Evolutionary conservation across 805 yeast genomes (phyloP), one percentile per base, ranked within the genome.

Genomic region (Clavispora carvajalis): DNA sequence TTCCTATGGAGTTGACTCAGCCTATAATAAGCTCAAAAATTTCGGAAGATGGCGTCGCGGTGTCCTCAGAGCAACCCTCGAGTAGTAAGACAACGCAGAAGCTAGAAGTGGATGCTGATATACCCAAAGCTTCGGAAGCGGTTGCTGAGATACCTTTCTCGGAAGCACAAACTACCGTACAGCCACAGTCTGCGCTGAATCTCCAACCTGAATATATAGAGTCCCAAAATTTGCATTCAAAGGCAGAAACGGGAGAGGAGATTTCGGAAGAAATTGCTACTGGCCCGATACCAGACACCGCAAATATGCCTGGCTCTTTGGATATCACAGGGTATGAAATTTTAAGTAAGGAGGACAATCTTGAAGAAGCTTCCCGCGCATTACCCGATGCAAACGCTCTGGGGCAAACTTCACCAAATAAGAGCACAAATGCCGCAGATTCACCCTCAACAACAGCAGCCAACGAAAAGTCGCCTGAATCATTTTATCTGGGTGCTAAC

Each of bases 1-100:
- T 43, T 18, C 44, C 52, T 4, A 59, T 57, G 63, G 63, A 59
- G 13, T 43, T 59, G 33, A 58, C 61, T 2, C 50, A 50, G 26
- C 55, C 58, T 8, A 22, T 51, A 15, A 24, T 22, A 4, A 16
- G 7, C 6, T 22, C 37, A 6, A 38, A n/a, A 15, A 12, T 7
- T 8, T 28, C n/a, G 6, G 12, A 16, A 6, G 19, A 2, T 8
- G 19, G 5, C 19, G 5, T 28, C 9, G 5, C 6, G 8, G 2
- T 9, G 11, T 4, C 31, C 16, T 8, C 7, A 12, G 5, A 15
- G 4, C n/a, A 13, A 4, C 15, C 31, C 3, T 11, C n/a, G 7
- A 7, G 9, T 4, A 22, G 10, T 11, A 5, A 8, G 2, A 8
- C 23, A 5, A 22, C 23, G 10, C 23, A 22, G 23, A 11, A 22